Evolutionary conservation across 768 basidiomycete species (phyloP), one percentile per base, ranked within the genome.

Genomic region (Hericium erinaceus): DNA sequence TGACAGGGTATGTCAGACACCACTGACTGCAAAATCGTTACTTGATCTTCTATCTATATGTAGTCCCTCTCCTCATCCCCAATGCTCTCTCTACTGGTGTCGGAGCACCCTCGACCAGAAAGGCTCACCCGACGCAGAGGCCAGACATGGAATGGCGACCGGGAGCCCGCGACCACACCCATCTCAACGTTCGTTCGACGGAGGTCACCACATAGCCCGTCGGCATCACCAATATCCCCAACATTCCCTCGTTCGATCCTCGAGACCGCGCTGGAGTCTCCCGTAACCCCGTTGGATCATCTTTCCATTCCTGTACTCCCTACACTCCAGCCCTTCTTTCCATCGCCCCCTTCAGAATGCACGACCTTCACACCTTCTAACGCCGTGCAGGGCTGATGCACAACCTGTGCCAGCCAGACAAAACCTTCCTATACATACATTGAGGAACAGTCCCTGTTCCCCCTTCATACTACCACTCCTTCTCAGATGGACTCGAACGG

Each of bases 151-250:
- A 55, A 65, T 64, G 56, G 61, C 13, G 69, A 70, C 20, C 51
- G 61, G 48, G 69, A 70, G 51, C 64, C 66, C 26, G 69, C 66
- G 6, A 68, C 64, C 65, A 88, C 84, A 13, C 89, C 89, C 55
- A 91, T 92, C 56, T 92, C 89, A 26, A 78, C 80, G 40, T 91
- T 86, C 58, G 84, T 87, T 46, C 87, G 89, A 61, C 83, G 89
- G 60, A 87, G 83, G 71, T 88, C 87, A 1, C 88, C 89, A 28
- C 82, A 83, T 58, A 77, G 80, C 40, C 88, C 89, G 11, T 87
- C 88, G 0, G 83, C 81, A 15, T 81, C 83, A 2, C 80, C 85
- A 12, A 79, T 80, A 11, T 88, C 64, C 57, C 55, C 77, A 70
- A 52, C 75, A 74, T 64, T 69, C 69, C 64, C 58, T 56, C 62